Conservation (phyloP, 371 early-diverging fungal genomes). For the Lichtheimia hyalospora region DNA sequence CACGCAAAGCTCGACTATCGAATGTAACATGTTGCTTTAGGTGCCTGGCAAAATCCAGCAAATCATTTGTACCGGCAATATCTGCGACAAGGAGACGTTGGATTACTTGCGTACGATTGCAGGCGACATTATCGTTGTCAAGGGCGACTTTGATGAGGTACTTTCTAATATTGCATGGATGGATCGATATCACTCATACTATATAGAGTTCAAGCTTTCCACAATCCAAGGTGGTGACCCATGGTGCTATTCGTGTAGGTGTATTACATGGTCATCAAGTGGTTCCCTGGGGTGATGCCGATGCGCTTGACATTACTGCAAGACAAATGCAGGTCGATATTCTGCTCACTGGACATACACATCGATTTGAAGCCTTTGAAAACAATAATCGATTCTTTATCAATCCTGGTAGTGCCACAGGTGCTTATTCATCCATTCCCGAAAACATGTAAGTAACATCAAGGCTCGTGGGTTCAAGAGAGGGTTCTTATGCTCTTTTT, state of each 20-base stretch:
- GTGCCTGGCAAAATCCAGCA: constrained; percentile 94
- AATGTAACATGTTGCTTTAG: constrained; percentile 27
- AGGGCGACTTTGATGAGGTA: constrained; percentile 88
- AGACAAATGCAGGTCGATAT: constrained; percentile 92
- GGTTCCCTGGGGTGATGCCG: constrained; percentile 86
- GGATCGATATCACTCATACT: constrained; percentile 3
- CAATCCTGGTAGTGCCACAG: constrained; percentile 95
- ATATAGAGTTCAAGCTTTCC: constrained; percentile 59
- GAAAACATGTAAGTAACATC: constrained; percentile 38
- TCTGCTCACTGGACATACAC: constrained; percentile 85
- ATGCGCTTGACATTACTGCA: constrained; percentile 77
- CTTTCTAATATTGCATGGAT: too few species aligned
- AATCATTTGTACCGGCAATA: constrained; percentile 92
- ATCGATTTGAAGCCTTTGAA: constrained; percentile 89
- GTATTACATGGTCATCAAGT: constrained; percentile 89
- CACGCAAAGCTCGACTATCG: too few species aligned
- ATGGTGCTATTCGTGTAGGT: constrained; percentile 80
- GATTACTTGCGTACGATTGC: constrained; percentile 87
- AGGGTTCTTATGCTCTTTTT: neutral
- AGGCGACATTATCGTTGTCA: constrained; percentile 74
- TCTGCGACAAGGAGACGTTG: constrained; percentile 77
- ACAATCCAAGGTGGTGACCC: constrained; percentile 67
- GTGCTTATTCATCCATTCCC: constrained; percentile 65
- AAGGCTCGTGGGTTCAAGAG: neutral
- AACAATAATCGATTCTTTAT: constrained; percentile 87